Conservation (phyloP, 169 alveolate genomes). For the Perkinsus olseni region DNA sequence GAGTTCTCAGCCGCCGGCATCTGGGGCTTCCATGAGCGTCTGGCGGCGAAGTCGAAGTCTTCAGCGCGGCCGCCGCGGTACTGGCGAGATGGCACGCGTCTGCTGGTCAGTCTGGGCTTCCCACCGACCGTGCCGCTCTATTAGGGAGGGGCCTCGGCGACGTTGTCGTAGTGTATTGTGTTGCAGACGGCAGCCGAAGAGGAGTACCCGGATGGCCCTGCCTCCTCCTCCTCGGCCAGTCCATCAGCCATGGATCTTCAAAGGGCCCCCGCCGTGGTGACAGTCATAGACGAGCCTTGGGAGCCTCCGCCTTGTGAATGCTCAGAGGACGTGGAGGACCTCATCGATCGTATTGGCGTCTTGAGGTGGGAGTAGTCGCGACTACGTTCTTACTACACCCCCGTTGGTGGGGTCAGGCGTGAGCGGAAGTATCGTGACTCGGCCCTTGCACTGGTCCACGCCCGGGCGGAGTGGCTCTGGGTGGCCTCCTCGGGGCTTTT, state of each 20-base stretch:
- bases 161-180: too few relatives aligned
- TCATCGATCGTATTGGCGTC: background rate
- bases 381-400: background rate
- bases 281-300: background rate
- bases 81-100: background rate
- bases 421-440: background rate
- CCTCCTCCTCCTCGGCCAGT: background rate
- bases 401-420: background rate
- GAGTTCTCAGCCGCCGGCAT: background rate
- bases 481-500: background rate
- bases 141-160: too few relatives aligned
- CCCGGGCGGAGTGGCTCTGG: background rate
- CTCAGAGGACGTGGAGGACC: background rate
- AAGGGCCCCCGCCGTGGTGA: background rate
- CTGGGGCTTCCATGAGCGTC: background rate
- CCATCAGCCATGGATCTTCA: background rate
- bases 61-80: background rate
- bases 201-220: background rate
- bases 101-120: background rate
- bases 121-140: too few relatives aligned
- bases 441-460: background rate
- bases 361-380: background rate
- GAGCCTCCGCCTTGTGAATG: background rate
- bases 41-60: background rate
- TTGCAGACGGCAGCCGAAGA: background rate